Base-by-base conservation (phyloP, 75 land plant genomes). In the Pinus taeda region DNA sequence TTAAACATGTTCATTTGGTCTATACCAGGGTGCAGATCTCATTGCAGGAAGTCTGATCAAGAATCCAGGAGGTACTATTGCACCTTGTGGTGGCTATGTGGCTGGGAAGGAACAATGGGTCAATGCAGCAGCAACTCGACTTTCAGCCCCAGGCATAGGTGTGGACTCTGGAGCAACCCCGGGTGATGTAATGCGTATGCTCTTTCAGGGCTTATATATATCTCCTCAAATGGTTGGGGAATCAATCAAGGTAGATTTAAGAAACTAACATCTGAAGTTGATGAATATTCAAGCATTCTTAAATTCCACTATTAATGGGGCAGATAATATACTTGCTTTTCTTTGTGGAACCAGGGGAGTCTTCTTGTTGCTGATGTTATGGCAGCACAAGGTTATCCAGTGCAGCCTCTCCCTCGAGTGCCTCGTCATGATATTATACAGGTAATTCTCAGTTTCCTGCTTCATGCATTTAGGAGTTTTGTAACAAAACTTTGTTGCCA, bases 151-250 rank as follows among this genome's bases (percentile, higher is more conserved):
- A 59, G 98, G 98, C 22, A 81, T 95, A 26, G 94, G 96, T 57
- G 73, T 91, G 24, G 96, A 95, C 63, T 90, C 91, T 78, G 98
- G 98, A 36, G 85, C 97, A 72, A 91, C 91, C 21, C 87, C 95
- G 72, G 98, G 98, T 59, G 88, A 84, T 76, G 79, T 90, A 3
- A 96, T 93, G 94, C 88, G 97, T 29, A 57, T 90, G 60, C 83
- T 96, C 36, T 91, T 93, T 61, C 98, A 96, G 76, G 98, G 98
- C 13, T 83, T 96, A 64, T 96, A 90, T 78, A 89, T 96, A 78
- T 80, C 94, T 56, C 98, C 97, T 37, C 98, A 96, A 79, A 93
- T 93, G 97, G 97, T 93, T 71, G 98, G 97, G 42, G 98, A 96
- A 79, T 94, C 98, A 58, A 84, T 96, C 29, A 96, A 96, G 92